Evolutionary conservation across 371 early-diverging fungal genomes (phyloP), one percentile per base, ranked within the genome.

Genomic region (Mucor mucedo): DNA sequence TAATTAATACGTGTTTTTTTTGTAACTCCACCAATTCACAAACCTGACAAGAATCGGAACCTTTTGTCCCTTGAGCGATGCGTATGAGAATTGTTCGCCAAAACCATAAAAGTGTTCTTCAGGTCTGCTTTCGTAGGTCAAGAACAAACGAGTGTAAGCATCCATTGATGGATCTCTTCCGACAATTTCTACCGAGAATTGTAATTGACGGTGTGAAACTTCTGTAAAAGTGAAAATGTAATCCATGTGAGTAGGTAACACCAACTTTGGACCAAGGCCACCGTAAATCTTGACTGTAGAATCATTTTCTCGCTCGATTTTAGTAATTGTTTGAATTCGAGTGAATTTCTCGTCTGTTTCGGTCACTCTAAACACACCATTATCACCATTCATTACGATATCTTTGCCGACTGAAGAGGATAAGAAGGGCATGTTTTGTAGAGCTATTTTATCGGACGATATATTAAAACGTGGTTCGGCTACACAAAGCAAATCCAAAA

Each of bases 101-200:
- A 82, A 79, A 0, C 84, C 84, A 63, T 79, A 79, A 56, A 79
- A 72, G 11, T 72, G 65, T 60, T 79, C 79, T 0, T 72, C 69
- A 7, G 62, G 56, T n/a, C 63, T 60, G 40, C 74, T 72, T 33
- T 55, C 63, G 47, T 55, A 73, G 0, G 52, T 68, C 14, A 76
- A 33, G 4, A 74, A 39, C 0, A 72, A 39, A 14, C 75, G 72
- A 47, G 8, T 32, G 66, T 21, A 72, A 9, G 71, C 57, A 7
- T 55, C 45, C 77, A 77, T 77, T 30, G 58, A 14, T 30, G 67
- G 49, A 42, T 77, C 79, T 30, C 70, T 61, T 4, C 60, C 58
- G 2, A 55, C 40, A 13, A 76, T 65, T 9, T 70, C 55, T 30
- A 63, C 72, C 6, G 68, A 65, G 44, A 76, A 75, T 35, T 73